Percentiles rank a stretch among this genome's conserved stretches.
These are phyloP conservation scores for Hypoxylon sp. DNA, from an alignment of 2,329 filamentous ascomycete species.

Conservation along the genomic window DNA sequence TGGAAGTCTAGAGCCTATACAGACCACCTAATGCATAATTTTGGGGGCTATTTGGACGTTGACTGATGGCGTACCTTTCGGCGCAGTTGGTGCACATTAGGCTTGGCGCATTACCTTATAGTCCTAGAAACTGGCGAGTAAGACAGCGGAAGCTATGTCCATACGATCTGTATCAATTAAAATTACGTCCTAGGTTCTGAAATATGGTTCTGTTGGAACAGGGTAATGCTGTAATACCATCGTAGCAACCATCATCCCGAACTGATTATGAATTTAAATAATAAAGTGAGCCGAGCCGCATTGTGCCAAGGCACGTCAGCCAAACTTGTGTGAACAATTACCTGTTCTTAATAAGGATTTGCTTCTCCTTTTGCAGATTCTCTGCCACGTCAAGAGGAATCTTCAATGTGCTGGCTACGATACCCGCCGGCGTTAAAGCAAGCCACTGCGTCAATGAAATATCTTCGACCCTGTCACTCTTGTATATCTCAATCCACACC, in stretches of 20 bases:
- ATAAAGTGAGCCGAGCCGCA: not conserved
- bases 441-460: conserved; percentile 79
- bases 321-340: conserved; percentile 7
- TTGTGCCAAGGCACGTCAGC: not conserved
- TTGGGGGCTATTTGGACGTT: conserved; percentile 7
- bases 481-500: conserved; percentile 79
- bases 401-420: conserved; percentile 73
- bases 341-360: conserved; percentile 63
- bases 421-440: conserved; percentile 74
- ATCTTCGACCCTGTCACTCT: conserved; percentile 76
- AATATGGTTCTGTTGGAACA: conserved; percentile 1
- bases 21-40: not conserved
- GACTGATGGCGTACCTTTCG: not conserved
- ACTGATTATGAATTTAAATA: conserved; percentile 1
- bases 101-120: not conserved
- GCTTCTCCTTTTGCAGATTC: conserved; percentile 74
- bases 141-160: not conserved
- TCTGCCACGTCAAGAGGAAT: conserved; percentile 70
- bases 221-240: not conserved
- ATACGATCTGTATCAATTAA: conserved; percentile 6
- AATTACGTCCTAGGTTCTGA: not conserved
- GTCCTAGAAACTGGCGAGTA: not conserved
- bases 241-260: not conserved
- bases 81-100: conserved; percentile 4
- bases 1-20: not conserved